Evolutionary conservation across 2,329 filamentous ascomycete species (phyloP).

Genomic region (Verticillium nubilum): DNA sequence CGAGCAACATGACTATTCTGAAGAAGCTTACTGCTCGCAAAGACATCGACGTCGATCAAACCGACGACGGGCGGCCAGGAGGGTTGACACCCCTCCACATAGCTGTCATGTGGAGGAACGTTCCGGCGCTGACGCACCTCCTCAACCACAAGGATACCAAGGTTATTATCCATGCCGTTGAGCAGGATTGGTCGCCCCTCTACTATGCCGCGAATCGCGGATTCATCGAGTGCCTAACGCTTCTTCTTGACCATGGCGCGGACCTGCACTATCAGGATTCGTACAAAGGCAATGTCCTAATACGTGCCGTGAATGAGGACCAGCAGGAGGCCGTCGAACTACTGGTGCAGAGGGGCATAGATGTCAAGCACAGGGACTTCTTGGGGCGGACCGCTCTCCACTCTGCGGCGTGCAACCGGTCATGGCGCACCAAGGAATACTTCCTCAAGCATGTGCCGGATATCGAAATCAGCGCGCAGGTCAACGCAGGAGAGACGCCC

Average conservation of each 20-base stretch:
- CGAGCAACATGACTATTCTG: neutral
- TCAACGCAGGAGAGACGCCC: neutral
- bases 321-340: neutral
- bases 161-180: neutral
- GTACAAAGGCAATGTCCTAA: neutral
- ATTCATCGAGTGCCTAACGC: neutral
- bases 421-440: neutral
- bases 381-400: constrained; percentile 1
- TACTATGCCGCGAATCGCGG: neutral
- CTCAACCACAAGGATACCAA: neutral
- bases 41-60: constrained; percentile 1
- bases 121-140: neutral
- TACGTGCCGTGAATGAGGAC: neutral
- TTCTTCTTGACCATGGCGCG: neutral
- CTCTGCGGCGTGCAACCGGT: constrained; percentile 1
- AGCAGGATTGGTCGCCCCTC: neutral
- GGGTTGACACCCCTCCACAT: neutral
- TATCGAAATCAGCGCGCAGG: neutral
- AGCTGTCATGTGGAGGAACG: neutral
- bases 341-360: neutral
- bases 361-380: neutral
- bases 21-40: neutral
- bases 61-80: neutral
- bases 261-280: neutral
- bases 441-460: neutral